Percentiles rank a stretch among this genome's conserved stretches.
Conservation (phyloP, 1,139 yeast species). For the Casaregolazyma suthepensis region DNA sequence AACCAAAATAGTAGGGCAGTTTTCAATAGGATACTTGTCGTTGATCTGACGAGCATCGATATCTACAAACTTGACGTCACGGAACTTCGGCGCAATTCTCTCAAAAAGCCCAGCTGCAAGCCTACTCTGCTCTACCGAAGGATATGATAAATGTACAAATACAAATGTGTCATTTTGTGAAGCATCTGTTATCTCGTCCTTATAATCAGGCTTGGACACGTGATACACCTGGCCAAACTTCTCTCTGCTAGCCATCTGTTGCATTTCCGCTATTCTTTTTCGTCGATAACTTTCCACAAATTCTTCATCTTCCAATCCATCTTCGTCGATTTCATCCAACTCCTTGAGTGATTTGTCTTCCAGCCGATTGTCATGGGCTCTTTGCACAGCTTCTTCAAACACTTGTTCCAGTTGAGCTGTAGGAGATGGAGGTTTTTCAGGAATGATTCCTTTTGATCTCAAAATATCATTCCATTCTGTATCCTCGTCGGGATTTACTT, state of each 20-base stretch:
- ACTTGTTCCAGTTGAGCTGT: constrained; percentile 83
- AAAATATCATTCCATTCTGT: constrained; percentile 98
- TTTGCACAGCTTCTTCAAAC: constrained; percentile 69
- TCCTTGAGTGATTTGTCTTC: constrained; percentile 75
- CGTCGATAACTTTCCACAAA: constrained; percentile 68
- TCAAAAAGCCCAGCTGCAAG: constrained; percentile 52
- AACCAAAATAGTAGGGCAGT: constrained; percentile 84
- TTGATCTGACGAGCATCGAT: constrained; percentile 85
- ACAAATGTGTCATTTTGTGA: constrained; percentile 51
- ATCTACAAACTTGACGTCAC: constrained; percentile 85
- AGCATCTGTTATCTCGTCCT: constrained; percentile 76
- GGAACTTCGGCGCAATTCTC: constrained; percentile 33
- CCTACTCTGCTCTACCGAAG: constrained; percentile 67
- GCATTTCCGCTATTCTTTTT: constrained; percentile 69
- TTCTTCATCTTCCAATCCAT: constrained; percentile 65
- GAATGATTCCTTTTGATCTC: constrained; percentile 83
- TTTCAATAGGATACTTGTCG: constrained; percentile 81
- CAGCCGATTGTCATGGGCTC: constrained; percentile 68
- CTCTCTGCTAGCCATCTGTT: constrained; percentile 51
- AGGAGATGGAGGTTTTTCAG: constrained; percentile 87
- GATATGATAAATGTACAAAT: constrained; percentile 68
- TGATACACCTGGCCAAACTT: constrained; percentile 74
- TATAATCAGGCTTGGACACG: constrained; percentile 81
- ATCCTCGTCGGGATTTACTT: constrained; percentile 92
- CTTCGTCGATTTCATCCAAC: constrained; percentile 69